Conservation (phyloP, 1,284 basidiomycete genomes). For the Moesziomyces globuligerus region DNA sequence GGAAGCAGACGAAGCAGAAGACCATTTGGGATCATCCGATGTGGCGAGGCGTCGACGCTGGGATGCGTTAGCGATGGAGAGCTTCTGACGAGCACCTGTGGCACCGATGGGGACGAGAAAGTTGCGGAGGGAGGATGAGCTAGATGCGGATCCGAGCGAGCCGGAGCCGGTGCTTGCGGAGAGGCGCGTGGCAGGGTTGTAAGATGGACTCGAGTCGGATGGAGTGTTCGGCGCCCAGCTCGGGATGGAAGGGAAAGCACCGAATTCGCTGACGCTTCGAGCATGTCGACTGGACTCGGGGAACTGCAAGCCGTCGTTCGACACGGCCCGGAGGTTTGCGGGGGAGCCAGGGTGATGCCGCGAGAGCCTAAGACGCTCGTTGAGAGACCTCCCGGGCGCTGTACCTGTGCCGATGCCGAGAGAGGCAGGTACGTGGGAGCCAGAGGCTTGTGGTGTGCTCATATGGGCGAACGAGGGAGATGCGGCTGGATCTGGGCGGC, state of each 20-base stretch:
- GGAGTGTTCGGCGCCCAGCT: conserved; percentile 10
- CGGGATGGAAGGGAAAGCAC: conserved; percentile 17
- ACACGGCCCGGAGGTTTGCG: conserved; percentile 2
- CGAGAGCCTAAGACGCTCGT: conserved; percentile 27
- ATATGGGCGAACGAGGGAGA: too few relatives aligned
- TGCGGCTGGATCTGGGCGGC: too few relatives aligned
- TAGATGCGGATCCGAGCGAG: conserved; percentile 14
- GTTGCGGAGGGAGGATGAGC: conserved; percentile 39
- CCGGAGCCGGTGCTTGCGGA: conserved; percentile 17
- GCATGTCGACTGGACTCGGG: conserved; percentile 3
- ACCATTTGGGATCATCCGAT: conserved; percentile 33
- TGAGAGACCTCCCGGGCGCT: conserved; percentile 6
- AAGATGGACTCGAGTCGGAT: neutral
- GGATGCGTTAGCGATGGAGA: conserved; percentile 53
- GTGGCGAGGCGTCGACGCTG: conserved; percentile 41
- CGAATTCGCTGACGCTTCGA: conserved; percentile 5
- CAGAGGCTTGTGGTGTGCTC: neutral
- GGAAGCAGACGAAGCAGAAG: neutral
- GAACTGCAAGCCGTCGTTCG: conserved; percentile 29
- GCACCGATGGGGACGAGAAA: conserved; percentile 61
- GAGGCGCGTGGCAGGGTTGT: conserved; percentile 6
- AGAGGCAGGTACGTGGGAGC: conserved; percentile 31
- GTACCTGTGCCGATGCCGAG: conserved; percentile 29
- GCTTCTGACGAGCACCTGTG: conserved; percentile 60
- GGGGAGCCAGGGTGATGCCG: conserved; percentile 15